Base-by-base conservation (phyloP, 768 basidiomycete species). In the Amanita thiersii region DNA sequence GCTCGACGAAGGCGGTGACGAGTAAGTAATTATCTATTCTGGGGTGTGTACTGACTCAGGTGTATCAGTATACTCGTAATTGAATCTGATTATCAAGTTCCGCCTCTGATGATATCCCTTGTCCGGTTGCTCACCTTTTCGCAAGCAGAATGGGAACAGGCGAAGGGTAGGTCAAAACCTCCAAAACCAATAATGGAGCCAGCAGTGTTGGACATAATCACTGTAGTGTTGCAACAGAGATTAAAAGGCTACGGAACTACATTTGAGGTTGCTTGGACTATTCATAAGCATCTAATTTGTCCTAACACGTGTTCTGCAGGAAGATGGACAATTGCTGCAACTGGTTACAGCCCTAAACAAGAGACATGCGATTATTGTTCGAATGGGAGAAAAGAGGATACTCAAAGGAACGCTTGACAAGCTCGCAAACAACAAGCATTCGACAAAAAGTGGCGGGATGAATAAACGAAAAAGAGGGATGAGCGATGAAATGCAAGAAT, bases 1-100 rank as follows among this genome's bases (percentile, higher is more conserved):
- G 87, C 64, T 98, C 9, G 90, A 96, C 48, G 75, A 82, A 54
- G 86, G 83, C 2, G 84, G 84, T 14, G 91, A 94, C 49, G 92
- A 96, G 91, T 92, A 54, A 49, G 80, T 66, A 21, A 20, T 40
- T 39, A n/a, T 37, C 26, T 35, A 8, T 19, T 43, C 15, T 15
- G 15, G 37, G 29, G 23, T 28, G 34, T 30, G 36, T 26, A 18
- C 20, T 50, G 2, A 23, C 30, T 24, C 43, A 14, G 17, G n/a
- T 19, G 23, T 9, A 39, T 11, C 43, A 83, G 81, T 50, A 66
- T 75, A 1, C 78, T 81, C 46, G 59, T 76, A 3, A 52, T 83
- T 36, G 74, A 77, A 42, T 64, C 61, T 12, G 68, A 77, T 33
- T 57, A 65, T 44, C 68, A 70, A 35, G 48, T 80, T 6, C 80